phyloP scores from a whole-genome alignment of 129 eudicot genomes.

The Saposhnikovia divaricata region DNA sequence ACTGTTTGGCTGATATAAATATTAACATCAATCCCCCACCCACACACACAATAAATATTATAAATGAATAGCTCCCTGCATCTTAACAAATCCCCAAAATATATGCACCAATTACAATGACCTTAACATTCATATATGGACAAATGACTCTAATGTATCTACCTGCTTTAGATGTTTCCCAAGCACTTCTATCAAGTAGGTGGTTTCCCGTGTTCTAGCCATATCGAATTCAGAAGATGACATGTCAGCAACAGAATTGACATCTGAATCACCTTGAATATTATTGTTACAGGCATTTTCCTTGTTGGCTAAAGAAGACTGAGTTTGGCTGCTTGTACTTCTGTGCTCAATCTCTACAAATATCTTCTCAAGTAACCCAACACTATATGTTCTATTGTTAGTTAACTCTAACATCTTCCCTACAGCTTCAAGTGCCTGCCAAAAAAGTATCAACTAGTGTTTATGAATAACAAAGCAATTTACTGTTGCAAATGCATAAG shows the following conservation, averaged over 20 bases:
- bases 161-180: conserved; percentile 67
- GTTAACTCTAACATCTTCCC: conserved; percentile 59
- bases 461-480: neutral
- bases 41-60: neutral
- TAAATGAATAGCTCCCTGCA: neutral
- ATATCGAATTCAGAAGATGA: conserved; percentile 15
- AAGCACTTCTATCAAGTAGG: conserved; percentile 41
- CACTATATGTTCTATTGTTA: conserved; percentile 45
- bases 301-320: conserved; percentile 4
- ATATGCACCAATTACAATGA: neutral
- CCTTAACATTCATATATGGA: neutral
- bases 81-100: neutral
- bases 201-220: conserved; percentile 39
- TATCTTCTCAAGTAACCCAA: conserved; percentile 43
- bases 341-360: conserved; percentile 55
- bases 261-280: conserved; percentile 3
- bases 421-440: conserved; percentile 63
- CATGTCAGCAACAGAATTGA: conserved; percentile 11
- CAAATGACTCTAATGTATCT: neutral
- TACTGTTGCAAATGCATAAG: neutral
- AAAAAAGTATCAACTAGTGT: neutral
- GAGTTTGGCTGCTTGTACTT: conserved; percentile 9
- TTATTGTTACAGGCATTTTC: neutral
- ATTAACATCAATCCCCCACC: neutral
- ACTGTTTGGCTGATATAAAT: neutral